Evolutionary conservation across 2,329 filamentous ascomycete species (phyloP), one percentile per base, ranked within the genome.

Genomic region (Ceratocystis diversiconidia): DNA sequence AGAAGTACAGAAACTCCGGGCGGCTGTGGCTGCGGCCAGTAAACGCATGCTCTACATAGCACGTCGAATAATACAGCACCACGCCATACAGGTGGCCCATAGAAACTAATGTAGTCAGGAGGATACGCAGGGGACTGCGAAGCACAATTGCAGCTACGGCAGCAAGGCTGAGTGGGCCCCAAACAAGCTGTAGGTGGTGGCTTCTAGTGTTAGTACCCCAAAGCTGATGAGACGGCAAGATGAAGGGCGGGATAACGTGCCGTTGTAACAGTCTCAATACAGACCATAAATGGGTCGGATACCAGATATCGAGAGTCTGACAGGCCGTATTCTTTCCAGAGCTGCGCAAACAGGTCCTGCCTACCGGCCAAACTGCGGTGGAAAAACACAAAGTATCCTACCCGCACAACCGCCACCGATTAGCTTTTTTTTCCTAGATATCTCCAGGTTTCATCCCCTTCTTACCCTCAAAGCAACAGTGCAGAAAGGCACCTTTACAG

Each of bases 271-370:
- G 82, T 84, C 79, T 96, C 91, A 74, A 95, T 86, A 73, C 88
- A 92, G n/a, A 95, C 78, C 70, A 94, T 90, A 71, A 95, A 91
- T 1, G 86, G 81, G 72, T 94, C 88, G 19, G 85, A 85, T 1
- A 87, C 91, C 70, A 96, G 78, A 72, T 96, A 96, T 55, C 91
- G 82, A 65, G 90, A 95, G 76, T 96, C 91, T 1, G 89, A 92
- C 43, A 92, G 80, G 2, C 89, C 82, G 73, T 96, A 96, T 75
- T 96, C 91, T 73, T 96, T 96, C 91, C 91, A 96, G 57, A 95
- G 79, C 77, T 96, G 90, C 2, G 87, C 89, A 66, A 92, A 87
- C 6, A 94, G 76, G 65, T 86, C 85, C 73, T 90, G 86, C 67
- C 83, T 83, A 10, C 81, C 78, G 0, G 85, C 83, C 73, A 96